Conservation (phyloP, 768 basidiomycete genomes). For the Inosperma sp. region DNA sequence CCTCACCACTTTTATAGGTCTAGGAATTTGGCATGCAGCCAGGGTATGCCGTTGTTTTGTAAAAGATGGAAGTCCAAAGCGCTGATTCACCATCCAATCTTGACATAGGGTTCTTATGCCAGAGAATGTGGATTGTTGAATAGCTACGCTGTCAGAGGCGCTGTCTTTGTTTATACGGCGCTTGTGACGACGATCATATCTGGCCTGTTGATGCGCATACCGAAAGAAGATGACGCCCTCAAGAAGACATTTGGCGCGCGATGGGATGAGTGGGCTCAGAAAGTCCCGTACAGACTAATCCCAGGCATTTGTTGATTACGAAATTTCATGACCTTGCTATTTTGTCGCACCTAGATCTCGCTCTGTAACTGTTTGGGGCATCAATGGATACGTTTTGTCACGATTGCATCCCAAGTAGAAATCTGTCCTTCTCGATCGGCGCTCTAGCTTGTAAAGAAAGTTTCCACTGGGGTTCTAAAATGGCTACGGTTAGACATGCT, state of each 20-base stretch:
- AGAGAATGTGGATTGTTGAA: conserved; percentile 38
- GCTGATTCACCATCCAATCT: background rate
- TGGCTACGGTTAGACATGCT: background rate
- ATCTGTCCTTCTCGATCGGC: too few species aligned
- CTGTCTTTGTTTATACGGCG: conserved; percentile 23
- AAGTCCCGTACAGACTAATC: conserved; percentile 45
- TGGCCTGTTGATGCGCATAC: conserved; percentile 38
- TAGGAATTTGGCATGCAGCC: conserved; percentile 33
- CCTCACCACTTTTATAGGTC: conserved; percentile 32
- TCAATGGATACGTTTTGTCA: too few species aligned
- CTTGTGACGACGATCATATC: conserved; percentile 29
- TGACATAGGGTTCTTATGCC: conserved; percentile 42
- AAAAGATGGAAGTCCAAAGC: background rate
- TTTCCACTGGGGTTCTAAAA: background rate
- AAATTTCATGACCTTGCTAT: too few species aligned
- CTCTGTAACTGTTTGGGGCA: too few species aligned
- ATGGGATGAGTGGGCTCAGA: conserved; percentile 41
- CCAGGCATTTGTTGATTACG: conserved; percentile 45
- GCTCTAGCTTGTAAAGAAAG: too few species aligned
- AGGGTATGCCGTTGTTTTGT: conserved; percentile 24
- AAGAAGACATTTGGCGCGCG: conserved; percentile 36
- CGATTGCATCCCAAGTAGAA: too few species aligned
- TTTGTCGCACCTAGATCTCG: too few species aligned
- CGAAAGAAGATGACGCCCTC: conserved; percentile 43
- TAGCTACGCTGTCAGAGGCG: conserved; percentile 28